phyloP scores from a whole-genome alignment of 1,284 basidiomycete genomes.

The Microbotryum saponariae region DNA sequence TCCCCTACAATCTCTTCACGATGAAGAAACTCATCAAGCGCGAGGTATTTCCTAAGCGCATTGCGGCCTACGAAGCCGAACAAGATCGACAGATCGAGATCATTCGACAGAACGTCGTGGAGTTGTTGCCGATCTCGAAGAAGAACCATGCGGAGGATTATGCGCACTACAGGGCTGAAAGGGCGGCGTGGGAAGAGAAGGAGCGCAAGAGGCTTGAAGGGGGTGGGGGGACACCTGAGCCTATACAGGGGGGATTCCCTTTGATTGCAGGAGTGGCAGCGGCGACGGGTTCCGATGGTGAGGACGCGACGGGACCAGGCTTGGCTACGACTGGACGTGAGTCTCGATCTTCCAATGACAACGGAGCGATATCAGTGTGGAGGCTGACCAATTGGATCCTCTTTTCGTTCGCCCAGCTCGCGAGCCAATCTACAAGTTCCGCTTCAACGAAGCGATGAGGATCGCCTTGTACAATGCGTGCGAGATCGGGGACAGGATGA shows the following conservation, averaged over 20 bases:
- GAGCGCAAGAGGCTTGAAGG: too few species aligned
- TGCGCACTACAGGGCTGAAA: slow-evolving; percentile 11
- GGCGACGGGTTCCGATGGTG: too few species aligned
- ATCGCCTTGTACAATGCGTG: slow-evolving; percentile 22
- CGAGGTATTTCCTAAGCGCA: slow-evolving; percentile 27
- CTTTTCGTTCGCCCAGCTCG: not conserved
- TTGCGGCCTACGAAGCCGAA: slow-evolving; percentile 9
- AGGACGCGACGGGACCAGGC: too few species aligned
- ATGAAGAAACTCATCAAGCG: slow-evolving; percentile 38
- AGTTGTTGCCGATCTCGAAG: slow-evolving; percentile 4
- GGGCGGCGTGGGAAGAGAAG: slow-evolving; percentile 7
- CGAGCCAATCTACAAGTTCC: slow-evolving; percentile 33
- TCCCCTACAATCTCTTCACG: slow-evolving; percentile 82
- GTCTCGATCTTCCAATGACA: too few species aligned
- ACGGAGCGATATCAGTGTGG: too few species aligned
- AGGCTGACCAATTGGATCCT: too few species aligned
- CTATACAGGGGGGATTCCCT: not conserved
- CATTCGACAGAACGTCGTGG: slow-evolving; percentile 13
- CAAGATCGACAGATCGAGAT: slow-evolving; percentile 12
- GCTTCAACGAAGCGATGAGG: slow-evolving; percentile 28
- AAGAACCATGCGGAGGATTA: slow-evolving; percentile 14
- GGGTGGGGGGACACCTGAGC: slow-evolving; percentile 5
- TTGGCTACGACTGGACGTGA: too few species aligned
- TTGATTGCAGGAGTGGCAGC: not conserved
- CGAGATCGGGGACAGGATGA: slow-evolving; percentile 27